Evolutionary conservation across 2,329 filamentous ascomycete species (phyloP).

Genomic region (Chaetomium sp.): DNA sequence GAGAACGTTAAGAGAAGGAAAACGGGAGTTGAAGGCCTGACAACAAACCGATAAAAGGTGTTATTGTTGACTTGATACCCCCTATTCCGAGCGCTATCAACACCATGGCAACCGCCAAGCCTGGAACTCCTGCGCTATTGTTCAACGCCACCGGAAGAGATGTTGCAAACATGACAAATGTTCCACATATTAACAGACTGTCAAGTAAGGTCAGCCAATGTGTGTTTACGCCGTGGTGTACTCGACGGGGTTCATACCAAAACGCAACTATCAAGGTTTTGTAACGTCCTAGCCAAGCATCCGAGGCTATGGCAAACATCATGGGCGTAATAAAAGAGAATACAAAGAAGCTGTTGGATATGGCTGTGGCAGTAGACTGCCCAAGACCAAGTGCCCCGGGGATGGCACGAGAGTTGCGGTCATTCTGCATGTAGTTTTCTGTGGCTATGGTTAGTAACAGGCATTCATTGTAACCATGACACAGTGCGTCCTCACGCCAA

Average conservation of each 20-base stretch:
- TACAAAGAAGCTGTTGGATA: not conserved
- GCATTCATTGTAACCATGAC: too few species aligned
- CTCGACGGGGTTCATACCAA: not conserved
- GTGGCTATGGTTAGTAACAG: not conserved
- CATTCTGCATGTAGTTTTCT: not conserved
- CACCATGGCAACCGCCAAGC: conserved; percentile 58
- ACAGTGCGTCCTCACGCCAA: not conserved
- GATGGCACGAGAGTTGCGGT: not conserved
- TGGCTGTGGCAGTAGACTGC: not conserved
- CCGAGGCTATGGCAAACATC: not conserved
- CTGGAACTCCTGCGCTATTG: conserved; percentile 53
- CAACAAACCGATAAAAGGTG: conserved; percentile 41
- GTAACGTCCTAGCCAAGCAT: not conserved
- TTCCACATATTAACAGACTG: conserved; percentile 21
- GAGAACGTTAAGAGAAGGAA: not conserved
- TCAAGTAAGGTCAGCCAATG: not conserved
- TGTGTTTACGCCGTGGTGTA: not conserved
- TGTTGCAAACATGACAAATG: conserved; percentile 56
- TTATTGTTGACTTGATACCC: conserved; percentile 58
- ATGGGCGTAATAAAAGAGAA: not conserved
- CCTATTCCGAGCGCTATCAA: conserved; percentile 62
- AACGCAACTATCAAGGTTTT: not conserved
- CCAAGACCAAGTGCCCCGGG: not conserved
- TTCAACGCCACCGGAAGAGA: conserved; percentile 55
- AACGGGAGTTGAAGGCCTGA: not conserved